These are phyloP conservation scores for Hypoxylon fuscum DNA, from an alignment of 495 filamentous ascomycete species.

Conservation along the genomic window DNA sequence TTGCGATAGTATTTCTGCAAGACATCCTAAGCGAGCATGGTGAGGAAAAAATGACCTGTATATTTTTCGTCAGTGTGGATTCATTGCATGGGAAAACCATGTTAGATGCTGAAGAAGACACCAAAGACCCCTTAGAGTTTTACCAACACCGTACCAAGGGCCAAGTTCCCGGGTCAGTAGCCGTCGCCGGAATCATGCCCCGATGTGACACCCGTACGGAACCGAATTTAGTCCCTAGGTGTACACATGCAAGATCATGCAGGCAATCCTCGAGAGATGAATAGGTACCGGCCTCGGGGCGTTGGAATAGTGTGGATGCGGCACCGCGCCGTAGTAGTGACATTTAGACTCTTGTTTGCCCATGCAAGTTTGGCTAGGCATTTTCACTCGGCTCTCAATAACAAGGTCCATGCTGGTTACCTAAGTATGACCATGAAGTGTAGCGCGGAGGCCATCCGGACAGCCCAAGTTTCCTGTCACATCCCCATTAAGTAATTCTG, in stretches of 20 bases:
- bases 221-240: background rate
- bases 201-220: constrained; percentile 2
- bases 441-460: background rate
- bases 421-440: background rate
- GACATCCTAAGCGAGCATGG: constrained; percentile 1
- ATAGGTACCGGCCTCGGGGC: background rate
- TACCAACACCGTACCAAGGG: no score
- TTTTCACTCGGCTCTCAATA: no score
- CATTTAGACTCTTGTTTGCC: constrained; percentile 1
- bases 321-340: background rate
- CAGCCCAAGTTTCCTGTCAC: background rate
- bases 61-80: no score
- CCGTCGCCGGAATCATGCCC: background rate
- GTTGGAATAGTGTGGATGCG: background rate
- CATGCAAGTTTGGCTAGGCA: no score
- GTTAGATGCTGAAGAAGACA: background rate
- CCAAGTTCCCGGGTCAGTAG: background rate
- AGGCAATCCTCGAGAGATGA: constrained; percentile 5
- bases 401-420: constrained; percentile 16
- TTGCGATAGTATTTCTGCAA: constrained; percentile 1
- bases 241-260: constrained; percentile 9
- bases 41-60: no score
- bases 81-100: no score
- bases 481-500: no score
- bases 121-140: background rate